Base-by-base conservation (phyloP, 768 basidiomycete species). In the Tylopilus felleus region DNA sequence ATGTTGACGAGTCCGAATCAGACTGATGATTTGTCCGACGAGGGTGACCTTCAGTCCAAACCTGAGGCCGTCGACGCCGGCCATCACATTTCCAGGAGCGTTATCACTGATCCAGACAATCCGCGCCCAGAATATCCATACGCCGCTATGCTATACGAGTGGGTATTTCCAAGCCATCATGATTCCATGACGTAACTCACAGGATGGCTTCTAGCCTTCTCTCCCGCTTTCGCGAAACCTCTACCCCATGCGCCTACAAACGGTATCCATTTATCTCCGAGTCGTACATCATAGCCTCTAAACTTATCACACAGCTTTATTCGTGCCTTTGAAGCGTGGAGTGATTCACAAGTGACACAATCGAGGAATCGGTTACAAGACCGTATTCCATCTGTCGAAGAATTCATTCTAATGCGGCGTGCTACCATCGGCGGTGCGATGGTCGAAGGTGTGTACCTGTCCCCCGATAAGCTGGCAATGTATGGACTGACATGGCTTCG, bases 101-200 rank as follows among this genome's bases (percentile, higher is more conserved):
- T 74, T 6, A 49, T 73, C 17, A 55, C 49, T 2, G 17, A 72
- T 39, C 68, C 71, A 12, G 62, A 65, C 0, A 57, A 59, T 5
- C 57, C 67, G 8, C 65, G 66, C 22, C 73, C 73, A 1, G 52
- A 67, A 14, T 69, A 70, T 48, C 63, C 71, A 12, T 74, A 74
- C 33, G 73, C 73, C 23, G 72, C 73, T 27, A 74, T 74, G 73
- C 47, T 74, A 17, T 65, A 74, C 52, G 72, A 73, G 73, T 74
- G 52, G 10, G 73, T 66, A 23, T 56, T 43, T 47, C 31, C 14
- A 14, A 5, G 7, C 25, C 51, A 19, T 49, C 35, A 5, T 47
- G 35, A 49, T 39, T 49, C 22, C 40, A 45, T 65, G 51, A 60
- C 52, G 51, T 59, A 57, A 55, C 55, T 56, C 10, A 41, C 14